A percentile compares a stretch with the other conserved stretches of the same genome.
Evolutionary conservation across 305 asterid genomes (phyloP).

Genomic region (Fraxinus xanthoxyloides): DNA sequence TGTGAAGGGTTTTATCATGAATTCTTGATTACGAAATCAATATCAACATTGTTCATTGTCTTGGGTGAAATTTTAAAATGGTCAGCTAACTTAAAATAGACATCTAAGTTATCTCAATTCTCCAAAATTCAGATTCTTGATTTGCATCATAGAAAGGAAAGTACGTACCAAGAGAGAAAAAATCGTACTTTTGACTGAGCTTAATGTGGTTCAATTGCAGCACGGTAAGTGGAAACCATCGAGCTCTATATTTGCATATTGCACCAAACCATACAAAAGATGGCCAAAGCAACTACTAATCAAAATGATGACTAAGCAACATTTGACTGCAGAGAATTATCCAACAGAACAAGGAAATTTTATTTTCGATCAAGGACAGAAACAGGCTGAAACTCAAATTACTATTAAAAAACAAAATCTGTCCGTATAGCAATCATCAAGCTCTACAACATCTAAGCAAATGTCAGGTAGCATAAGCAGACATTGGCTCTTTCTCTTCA

Average conservation of each 20-base stretch:
- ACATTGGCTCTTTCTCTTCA: slow-evolving; percentile 47
- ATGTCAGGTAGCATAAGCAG: slow-evolving; percentile 34
- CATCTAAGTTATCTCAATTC: background rate
- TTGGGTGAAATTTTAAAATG: background rate
- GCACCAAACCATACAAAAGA: background rate
- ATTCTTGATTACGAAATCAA: too few relatives aligned
- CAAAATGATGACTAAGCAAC: background rate
- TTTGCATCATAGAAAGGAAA: background rate
- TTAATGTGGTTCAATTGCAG: background rate
- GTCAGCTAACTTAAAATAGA: background rate
- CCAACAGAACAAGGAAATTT: background rate
- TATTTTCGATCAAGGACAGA: background rate
- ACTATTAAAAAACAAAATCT: background rate
- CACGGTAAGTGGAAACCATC: background rate
- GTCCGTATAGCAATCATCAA: background rate
- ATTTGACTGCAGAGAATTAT: background rate
- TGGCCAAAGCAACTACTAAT: background rate
- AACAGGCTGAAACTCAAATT: background rate
- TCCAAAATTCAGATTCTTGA: background rate
- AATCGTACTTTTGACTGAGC: background rate
- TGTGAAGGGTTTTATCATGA: background rate
- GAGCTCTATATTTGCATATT: background rate
- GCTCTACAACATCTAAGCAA: slow-evolving; percentile 12
- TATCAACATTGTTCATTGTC: background rate
- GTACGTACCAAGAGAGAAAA: background rate